A percentile compares a stretch with the other conserved stretches of the same genome.
Conservation (phyloP, 2,329 filamentous ascomycete genomes). For the Aspergillus pseudonomiae region DNA sequence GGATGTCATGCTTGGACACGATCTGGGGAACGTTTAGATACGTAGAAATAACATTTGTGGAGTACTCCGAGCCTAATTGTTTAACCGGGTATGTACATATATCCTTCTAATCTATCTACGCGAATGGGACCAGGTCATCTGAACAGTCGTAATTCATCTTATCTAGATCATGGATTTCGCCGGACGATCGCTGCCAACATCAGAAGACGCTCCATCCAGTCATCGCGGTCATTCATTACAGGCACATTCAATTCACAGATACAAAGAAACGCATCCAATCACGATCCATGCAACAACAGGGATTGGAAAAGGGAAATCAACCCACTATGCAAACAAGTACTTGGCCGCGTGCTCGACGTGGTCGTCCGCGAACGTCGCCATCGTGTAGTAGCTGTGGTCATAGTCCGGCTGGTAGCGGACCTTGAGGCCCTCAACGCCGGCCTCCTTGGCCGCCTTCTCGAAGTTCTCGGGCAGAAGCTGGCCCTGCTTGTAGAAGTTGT, state of each 20-base stretch:
- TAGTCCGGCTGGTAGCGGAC: constrained; percentile 88
- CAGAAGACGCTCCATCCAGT: constrained; percentile 1
- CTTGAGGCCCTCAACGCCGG: constrained; percentile 71
- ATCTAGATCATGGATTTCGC: constrained; percentile 19
- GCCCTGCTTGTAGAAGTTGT: constrained; percentile 94
- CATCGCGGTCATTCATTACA: neutral
- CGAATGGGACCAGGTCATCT: neutral
- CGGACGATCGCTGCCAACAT: constrained; percentile 6
- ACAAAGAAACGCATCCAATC: neutral
- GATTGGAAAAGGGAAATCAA: constrained; percentile 21
- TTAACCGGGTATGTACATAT: neutral
- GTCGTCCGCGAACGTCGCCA: constrained; percentile 85
- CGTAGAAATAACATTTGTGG: no score
- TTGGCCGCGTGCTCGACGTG: constrained; percentile 92
- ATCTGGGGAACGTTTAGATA: neutral
- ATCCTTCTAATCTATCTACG: neutral
- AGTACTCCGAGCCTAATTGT: neutral
- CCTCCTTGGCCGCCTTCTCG: constrained; percentile 73
- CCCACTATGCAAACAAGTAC: constrained; percentile 67
- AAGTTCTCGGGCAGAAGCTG: constrained; percentile 96
- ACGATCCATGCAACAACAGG: neutral
- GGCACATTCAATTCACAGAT: neutral
- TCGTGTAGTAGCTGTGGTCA: constrained; percentile 97
- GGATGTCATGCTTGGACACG: neutral
- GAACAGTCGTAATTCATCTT: neutral